Evolutionary conservation across 768 basidiomycete species (phyloP), one percentile per base, ranked within the genome.

Genomic region (Albatrellus ellisii): DNA sequence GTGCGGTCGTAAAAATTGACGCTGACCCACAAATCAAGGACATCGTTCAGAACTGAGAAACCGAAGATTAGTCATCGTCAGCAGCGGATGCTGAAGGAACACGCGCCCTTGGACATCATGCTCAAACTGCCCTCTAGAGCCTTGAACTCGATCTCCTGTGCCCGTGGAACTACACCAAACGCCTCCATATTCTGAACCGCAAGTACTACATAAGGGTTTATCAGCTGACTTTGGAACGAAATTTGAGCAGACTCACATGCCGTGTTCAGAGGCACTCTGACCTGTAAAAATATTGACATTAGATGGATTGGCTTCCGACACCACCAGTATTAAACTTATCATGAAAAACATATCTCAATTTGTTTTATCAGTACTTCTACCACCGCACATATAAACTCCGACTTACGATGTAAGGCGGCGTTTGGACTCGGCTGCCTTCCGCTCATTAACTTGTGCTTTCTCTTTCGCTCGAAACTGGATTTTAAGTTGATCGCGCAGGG

Each of bases 181-280:
- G 85, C 87, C 46, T 84, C 79, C 72, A 94, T 79, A 54, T 97
- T 94, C 62, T 95, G 91, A 14, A 92, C 82, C 1, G 91, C 88
- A 37, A 94, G 66, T 11, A 91, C 63, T 66, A 39, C 22, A 20
- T 9, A 7, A 18, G 20, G 15, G 35, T 39, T 36, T 25, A 35
- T 14, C 7, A n/a, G 8, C 34, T 25, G 24, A 36, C 24, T 42
- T 20, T 15, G 11, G 14, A 17, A 50, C 11, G n/a, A 17, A 42
- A 27, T 4, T 28, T 20, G n/a, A 26, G 22, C 36, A 7, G 31
- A 55, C 56, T 32, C 46, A 59, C 79, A 63, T 9, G 83, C 83
- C 32, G 82, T 85, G 53, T 86, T 85, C 40, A 86, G 61, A 21
- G 83, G 83, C 43, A 86, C 84, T 46, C 83, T 77, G 59, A 86